Conservation (phyloP, 2,329 filamentous ascomycete species). For the Tympanopsis confertula region DNA sequence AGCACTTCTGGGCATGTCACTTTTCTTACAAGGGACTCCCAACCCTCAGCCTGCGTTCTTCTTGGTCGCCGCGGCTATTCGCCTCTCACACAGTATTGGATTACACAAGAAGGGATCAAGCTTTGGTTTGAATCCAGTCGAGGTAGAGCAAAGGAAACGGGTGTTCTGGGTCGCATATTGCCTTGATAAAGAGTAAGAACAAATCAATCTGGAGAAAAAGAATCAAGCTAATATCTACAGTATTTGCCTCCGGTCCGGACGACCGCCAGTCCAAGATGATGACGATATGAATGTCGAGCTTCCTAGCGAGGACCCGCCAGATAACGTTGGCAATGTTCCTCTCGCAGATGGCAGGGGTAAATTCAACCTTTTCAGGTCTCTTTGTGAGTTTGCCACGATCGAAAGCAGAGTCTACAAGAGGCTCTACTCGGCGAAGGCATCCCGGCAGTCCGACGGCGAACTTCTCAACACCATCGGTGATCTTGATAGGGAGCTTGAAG, state of each 20-base stretch:
- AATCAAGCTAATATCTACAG: neutral
- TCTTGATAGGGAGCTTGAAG: slow-evolving; percentile 77
- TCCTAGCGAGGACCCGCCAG: slow-evolving; percentile 77
- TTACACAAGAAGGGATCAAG: slow-evolving; percentile 86
- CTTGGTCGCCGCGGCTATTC: slow-evolving; percentile 78
- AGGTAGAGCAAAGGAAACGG: slow-evolving; percentile 65
- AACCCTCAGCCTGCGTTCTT: slow-evolving; percentile 93
- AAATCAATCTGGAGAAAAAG: neutral
- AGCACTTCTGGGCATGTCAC: slow-evolving; percentile 76
- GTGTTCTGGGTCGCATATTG: neutral
- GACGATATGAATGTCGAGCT: slow-evolving; percentile 78
- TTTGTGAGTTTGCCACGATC: slow-evolving; percentile 85
- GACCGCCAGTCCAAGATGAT: neutral
- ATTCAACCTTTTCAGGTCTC: slow-evolving; percentile 85
- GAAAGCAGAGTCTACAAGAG: slow-evolving; percentile 89
- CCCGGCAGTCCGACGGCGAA: slow-evolving; percentile 84
- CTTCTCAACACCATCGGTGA: slow-evolving; percentile 91
- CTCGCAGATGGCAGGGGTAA: slow-evolving; percentile 80
- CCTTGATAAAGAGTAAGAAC: neutral
- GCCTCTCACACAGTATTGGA: slow-evolving; percentile 85
- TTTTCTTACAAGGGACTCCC: slow-evolving; percentile 91
- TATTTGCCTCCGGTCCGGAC: slow-evolving; percentile 1
- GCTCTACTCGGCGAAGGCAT: slow-evolving; percentile 83
- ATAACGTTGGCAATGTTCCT: slow-evolving; percentile 91
- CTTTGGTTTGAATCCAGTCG: slow-evolving; percentile 85